Conservation (phyloP, 371 early-diverging fungal species). For the Mucor ambiguus region DNA sequence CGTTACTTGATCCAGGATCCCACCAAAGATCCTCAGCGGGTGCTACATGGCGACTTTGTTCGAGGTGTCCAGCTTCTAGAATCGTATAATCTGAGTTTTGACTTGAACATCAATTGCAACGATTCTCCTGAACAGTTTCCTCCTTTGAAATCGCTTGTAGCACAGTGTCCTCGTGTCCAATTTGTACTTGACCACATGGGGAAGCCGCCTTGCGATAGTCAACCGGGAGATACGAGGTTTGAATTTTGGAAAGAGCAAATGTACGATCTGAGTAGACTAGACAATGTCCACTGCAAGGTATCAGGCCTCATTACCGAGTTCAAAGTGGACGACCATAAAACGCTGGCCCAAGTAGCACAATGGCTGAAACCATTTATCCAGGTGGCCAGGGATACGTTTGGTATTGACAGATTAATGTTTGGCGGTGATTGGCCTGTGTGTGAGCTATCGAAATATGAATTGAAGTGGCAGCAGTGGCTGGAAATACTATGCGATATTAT, state of each 20-base stretch:
- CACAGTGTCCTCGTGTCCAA: constrained; percentile 41
- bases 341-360: constrained; percentile 7
- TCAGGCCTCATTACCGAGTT: constrained; percentile 47
- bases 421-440: constrained; percentile 51
- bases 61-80: constrained; percentile 35
- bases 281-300: constrained; percentile 45
- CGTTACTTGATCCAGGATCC: constrained; percentile 45
- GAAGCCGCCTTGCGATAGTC: constrained; percentile 47
- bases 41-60: constrained; percentile 28
- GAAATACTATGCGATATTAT: constrained; percentile 30
- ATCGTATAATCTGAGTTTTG: constrained; percentile 37
- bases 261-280: constrained; percentile 17
- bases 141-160: constrained; percentile 34
- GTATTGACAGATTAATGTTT: constrained; percentile 46
- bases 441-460: constrained; percentile 15
- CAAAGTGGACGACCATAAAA: not conserved
- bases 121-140: constrained; percentile 44
- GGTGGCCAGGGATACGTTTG: constrained; percentile 38
- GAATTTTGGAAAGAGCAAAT: constrained; percentile 38
- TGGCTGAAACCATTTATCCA: constrained; percentile 43
- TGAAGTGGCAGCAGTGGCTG: constrained; percentile 36
- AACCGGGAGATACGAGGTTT: constrained; percentile 31
- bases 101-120: constrained; percentile 42
- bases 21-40: constrained; percentile 29
- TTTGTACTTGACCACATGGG: constrained; percentile 54